Evolutionary conservation across 2,329 filamentous ascomycete genomes (phyloP), one percentile per base, ranked within the genome.

Genomic region (Clarireedia hainanense): DNA sequence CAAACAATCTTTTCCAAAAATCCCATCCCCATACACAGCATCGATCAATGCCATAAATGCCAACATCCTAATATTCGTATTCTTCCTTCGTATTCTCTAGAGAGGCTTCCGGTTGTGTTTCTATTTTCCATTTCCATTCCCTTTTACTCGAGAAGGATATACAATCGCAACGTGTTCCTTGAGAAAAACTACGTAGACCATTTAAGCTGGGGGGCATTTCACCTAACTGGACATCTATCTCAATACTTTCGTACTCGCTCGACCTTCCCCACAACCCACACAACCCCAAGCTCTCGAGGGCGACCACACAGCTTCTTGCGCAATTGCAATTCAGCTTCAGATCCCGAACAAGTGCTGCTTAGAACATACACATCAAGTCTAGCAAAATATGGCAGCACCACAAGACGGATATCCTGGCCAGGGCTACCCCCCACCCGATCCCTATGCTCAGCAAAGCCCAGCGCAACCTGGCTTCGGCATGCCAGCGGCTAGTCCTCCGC

Each of bases 401-500:
- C 76, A 78, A 68, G 74, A 74, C 64, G 75, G 72, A 59, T 78
- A 77, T 65, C 75, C 72, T 69, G 74, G 73, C 60, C 72, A 72
- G 63, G 69, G 67, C 56, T 72, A 72, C 61, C 52, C 52, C n/a
- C 67, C 70, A 58, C 64, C 68, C 46, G 75, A 77, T 69, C 74
- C 72, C 61, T 77, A 79, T 63, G 72, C 67, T 55, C 69, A 72
- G 60, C 74, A 72, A 58, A 70, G 72, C 50, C 68, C 70, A 52
- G 56, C 67, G 60, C 67, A 72, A 70, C 61, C 68, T 56, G 65
- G 60, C 49, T 66, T 63, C 51, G 65, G 48, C 24, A 56, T 58
- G 42, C 15, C 36, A 5, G 37, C 58, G 30, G 57, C 60, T 23
- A 63, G 68, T 34, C 59, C 67, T 40, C 59, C 67, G 45, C 64